Base-by-base conservation (phyloP, 176 grass and related monocot genomes). In the Neostapfia colusana region DNA sequence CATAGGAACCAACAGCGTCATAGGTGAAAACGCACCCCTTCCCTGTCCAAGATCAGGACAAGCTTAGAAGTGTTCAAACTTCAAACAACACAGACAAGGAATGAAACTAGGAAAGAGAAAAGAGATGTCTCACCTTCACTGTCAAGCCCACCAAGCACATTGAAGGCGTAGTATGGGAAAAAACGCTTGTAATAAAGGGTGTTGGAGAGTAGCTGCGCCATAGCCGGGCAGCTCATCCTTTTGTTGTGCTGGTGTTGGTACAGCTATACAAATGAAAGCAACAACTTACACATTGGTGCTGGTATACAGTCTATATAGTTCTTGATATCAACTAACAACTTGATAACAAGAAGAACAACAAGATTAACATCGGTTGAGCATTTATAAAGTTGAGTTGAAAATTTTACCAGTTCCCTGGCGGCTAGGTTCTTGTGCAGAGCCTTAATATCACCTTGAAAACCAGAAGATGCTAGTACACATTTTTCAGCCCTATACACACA, bases 161-260 rank as follows among this genome's bases (percentile, higher is more conserved):
- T 97, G 63, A 97, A 97, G 73, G 95, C 91, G 8, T 97, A 97
- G 49, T 97, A 97, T 17, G 95, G 95, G 78, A 97, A 97, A 72
- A 97, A 97, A 6, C 95, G 86, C 81, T 97, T 97, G 84, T 93
- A 97, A 79, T 97, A 97, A 54, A 93, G 77, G 21, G 95, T 97
- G 64, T 97, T 97, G 21, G 95, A 97, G 69, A 97, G 85, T 43
- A 97, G 82, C 56, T 95, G 91, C 67, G 86, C 95, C 95, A 99
- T 99, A 18, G 91, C 91, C n/a, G 95, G 95, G 60, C 95, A 99
- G 62, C 91, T 95, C 91, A 99, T 99, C 77, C 90, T 90, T 84
- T 99, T 99, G 78, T 95, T 99, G 83, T 99, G 95, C 65, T 99
- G 91, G 82, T 99, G 95, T 50, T 99, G 91, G 75, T 99, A 99